Evolutionary conservation across 2,329 filamentous ascomycete species (phyloP).

Genomic region (Stagonosporopsis rhizophila): DNA sequence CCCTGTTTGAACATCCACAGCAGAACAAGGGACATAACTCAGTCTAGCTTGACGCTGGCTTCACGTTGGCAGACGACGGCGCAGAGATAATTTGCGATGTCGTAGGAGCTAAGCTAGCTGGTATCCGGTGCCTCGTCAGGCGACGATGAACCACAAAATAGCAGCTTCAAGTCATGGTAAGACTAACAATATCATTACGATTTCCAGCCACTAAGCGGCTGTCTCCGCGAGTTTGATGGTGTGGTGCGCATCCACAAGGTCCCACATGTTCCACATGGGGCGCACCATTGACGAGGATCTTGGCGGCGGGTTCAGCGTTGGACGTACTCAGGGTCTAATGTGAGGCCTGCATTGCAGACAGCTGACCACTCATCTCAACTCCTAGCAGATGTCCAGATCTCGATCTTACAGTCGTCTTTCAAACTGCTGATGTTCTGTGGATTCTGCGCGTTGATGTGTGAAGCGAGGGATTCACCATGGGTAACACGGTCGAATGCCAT

Average conservation of each 20-base stretch:
- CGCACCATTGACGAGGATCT: neutral
- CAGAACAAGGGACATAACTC: constrained; percentile 5
- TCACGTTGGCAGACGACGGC: neutral
- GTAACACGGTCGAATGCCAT: neutral
- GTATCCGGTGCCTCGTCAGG: neutral
- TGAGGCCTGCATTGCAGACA: constrained; percentile 2
- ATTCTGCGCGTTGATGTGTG: constrained; percentile 6
- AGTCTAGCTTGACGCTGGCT: constrained; percentile 9
- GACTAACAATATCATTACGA: neutral
- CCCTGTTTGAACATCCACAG: constrained; percentile 1
- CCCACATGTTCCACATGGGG: constrained; percentile 1
- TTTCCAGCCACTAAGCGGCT: neutral
- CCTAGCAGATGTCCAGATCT: neutral
- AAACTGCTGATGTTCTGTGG: constrained; percentile 5
- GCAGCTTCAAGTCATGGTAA: too few species aligned
- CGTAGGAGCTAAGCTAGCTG: neutral
- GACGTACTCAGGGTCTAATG: neutral
- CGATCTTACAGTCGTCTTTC: constrained; percentile 12
- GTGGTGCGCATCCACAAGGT: constrained; percentile 10
- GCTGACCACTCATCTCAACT: constrained; percentile 1
- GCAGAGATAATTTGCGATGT: neutral
- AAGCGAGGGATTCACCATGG: neutral
- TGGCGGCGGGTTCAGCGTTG: neutral
- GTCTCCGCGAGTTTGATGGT: constrained; percentile 7
- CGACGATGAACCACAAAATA: constrained; percentile 1